A percentile compares a stretch with the other conserved stretches of the same genome.
phyloP scores from a whole-genome alignment of 495 filamentous ascomycete genomes.

The Darksidea phi region DNA sequence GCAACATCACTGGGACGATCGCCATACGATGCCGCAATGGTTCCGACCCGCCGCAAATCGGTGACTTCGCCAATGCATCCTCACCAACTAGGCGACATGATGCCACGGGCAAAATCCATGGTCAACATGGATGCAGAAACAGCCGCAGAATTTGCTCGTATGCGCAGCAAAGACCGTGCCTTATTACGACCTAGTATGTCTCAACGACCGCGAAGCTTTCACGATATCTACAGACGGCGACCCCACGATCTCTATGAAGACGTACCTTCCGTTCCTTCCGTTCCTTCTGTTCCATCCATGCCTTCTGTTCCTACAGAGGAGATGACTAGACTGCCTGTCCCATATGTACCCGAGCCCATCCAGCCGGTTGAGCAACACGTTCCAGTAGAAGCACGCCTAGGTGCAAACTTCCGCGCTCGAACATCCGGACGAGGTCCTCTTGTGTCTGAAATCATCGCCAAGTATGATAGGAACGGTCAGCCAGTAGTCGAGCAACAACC shows the following conservation, averaged over 20 bases:
- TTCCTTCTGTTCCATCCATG: not conserved
- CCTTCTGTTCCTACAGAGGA: no score
- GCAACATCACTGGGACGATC: constrained; percentile 42
- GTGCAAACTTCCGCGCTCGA: constrained; percentile 8
- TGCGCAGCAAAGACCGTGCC: constrained; percentile 43
- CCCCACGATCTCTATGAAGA: constrained; percentile 29
- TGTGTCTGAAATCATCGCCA: constrained; percentile 28
- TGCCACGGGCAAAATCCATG: constrained; percentile 32
- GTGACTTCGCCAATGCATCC: constrained; percentile 36
- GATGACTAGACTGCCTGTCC: no score
- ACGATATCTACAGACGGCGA: constrained; percentile 19
- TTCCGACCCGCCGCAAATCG: not conserved
- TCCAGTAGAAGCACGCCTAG: not conserved
- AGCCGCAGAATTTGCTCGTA: constrained; percentile 43
- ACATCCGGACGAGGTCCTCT: constrained; percentile 17
- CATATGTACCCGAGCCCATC: no score
- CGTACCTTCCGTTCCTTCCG: constrained; percentile 36
- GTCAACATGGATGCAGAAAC: constrained; percentile 43
- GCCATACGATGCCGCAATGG: constrained; percentile 49
- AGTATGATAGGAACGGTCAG: constrained; percentile 18
- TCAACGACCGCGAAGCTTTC: constrained; percentile 32
- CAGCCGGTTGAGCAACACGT: not conserved
- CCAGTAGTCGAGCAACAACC: not conserved
- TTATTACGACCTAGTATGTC: constrained; percentile 11
- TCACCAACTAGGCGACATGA: constrained; percentile 40